These are phyloP conservation scores for Dioszegia crocea DNA, from an alignment of 768 basidiomycete species.

Conservation along the genomic window DNA sequence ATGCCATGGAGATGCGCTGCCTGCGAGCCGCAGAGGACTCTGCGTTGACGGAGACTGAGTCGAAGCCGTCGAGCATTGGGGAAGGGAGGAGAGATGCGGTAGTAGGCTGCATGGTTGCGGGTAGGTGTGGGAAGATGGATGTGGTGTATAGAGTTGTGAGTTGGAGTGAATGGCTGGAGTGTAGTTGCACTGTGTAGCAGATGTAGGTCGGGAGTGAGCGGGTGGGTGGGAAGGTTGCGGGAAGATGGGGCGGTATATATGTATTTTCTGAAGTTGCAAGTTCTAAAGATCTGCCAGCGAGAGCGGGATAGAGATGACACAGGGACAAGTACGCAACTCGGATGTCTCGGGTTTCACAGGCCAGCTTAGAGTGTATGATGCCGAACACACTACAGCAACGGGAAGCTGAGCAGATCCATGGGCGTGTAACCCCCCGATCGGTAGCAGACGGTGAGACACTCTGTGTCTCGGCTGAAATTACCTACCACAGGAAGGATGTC, in stretches of 20 bases:
- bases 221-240: constrained; percentile 7
- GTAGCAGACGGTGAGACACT: no score
- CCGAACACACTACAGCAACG: background rate
- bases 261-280: background rate
- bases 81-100: constrained; percentile 14
- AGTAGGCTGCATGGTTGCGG: constrained; percentile 26
- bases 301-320: background rate
- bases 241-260: background rate
- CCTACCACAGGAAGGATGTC: no score
- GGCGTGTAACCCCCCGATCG: no score
- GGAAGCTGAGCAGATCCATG: background rate
- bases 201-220: constrained; percentile 2
- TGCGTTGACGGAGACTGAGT: constrained; percentile 5
- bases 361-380: background rate
- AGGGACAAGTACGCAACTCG: background rate
- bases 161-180: background rate
- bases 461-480: no score
- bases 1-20: constrained; percentile 43
- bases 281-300: background rate
- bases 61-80: constrained; percentile 16
- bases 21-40: constrained; percentile 19
- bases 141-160: background rate
- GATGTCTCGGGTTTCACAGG: background rate
- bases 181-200: background rate
- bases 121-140: background rate